Conservation (phyloP, 352 stramenopile species). For the Thraustochytrium striatum region DNA sequence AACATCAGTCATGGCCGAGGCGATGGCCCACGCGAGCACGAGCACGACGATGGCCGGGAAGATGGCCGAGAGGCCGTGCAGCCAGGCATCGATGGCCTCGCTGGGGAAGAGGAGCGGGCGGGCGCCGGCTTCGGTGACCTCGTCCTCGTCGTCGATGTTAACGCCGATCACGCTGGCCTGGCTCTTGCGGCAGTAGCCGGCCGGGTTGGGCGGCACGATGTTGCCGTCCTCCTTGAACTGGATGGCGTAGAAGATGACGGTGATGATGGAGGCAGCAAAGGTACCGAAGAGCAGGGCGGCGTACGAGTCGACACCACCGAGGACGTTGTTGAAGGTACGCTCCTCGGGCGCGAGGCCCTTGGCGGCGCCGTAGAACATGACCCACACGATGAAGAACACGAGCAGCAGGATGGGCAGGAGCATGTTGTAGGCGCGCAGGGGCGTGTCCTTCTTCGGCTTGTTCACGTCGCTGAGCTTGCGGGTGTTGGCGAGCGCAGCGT, state of each 20-base stretch:
- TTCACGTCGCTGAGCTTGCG: conserved; percentile 51
- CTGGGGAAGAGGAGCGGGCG: conserved; percentile 54
- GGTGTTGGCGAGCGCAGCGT: conserved; percentile 10
- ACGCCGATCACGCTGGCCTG: neutral
- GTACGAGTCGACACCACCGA: conserved; percentile 57
- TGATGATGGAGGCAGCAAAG: conserved; percentile 54
- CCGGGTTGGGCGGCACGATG: conserved; percentile 54
- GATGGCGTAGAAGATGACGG: conserved; percentile 58
- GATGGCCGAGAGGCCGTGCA: conserved; percentile 59
- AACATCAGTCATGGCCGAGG: conserved; percentile 58
- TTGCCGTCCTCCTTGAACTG: conserved; percentile 57
- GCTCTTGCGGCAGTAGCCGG: conserved; percentile 29
- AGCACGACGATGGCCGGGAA: conserved; percentile 57
- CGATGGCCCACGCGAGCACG: conserved; percentile 60
- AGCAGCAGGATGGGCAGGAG: conserved; percentile 55
- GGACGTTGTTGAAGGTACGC: conserved; percentile 57
- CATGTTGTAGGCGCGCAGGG: conserved; percentile 59
- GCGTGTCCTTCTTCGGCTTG: conserved; percentile 54
- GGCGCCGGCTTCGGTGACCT: conserved; percentile 50
- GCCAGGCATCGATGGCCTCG: conserved; percentile 57
- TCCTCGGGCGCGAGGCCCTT: neutral
- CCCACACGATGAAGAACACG: conserved; percentile 58
- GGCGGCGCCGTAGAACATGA: conserved; percentile 56
- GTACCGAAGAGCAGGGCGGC: conserved; percentile 59
- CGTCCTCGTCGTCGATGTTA: conserved; percentile 26